Evolutionary conservation across 805 yeast genomes (phyloP), one percentile per base, ranked within the genome.

Genomic region (Suhomyces xylopsoci): DNA sequence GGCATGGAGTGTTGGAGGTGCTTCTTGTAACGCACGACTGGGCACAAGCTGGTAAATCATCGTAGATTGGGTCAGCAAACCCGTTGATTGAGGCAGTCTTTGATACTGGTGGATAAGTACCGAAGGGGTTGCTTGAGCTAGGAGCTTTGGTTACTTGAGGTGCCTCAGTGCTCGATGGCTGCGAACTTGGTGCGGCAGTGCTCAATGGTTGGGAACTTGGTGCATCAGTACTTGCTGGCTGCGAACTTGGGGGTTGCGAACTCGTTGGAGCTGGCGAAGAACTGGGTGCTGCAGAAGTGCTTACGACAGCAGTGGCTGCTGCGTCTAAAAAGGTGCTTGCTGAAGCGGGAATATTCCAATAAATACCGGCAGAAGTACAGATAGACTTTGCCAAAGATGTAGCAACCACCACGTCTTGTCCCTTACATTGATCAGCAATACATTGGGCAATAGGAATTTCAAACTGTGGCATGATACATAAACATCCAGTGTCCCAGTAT

Each of bases 401-500:
- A 28, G 79, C 79, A 17, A 53, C 50, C 22, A 52, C 66, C 30
- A 78, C 71, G 44, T 70, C 79, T 1, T 54, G 34, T 22, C 75
- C 80, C 7, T 55, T 30, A 59, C 81, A 77, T 22, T 61, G 55
- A 14, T 61, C 53, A 32, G 77, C 79, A 52, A 77, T 58, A 60
- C 81, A 77, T 38, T 67, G 67, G 24, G 71, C 81, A 9, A 77
- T 80, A 50, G 58, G 53, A 7, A 77, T 78, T 28, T 72, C 66
- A 75, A 77, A 77, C 53, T 70, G 74, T 9, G 79, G 76, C 78
- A 77, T 74, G 32, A 76, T 77, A 61, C 81, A 77, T 46, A 77
- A 67, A 54, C 81, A 77, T 8, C 81, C 81, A 34, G 81, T 74
- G 57, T 77, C 81, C 81, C 81, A 77, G 62, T 77, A 76, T 45